These are phyloP conservation scores for Tetracladium marchalianum DNA, from an alignment of 495 filamentous ascomycete genomes.

Conservation along the genomic window DNA sequence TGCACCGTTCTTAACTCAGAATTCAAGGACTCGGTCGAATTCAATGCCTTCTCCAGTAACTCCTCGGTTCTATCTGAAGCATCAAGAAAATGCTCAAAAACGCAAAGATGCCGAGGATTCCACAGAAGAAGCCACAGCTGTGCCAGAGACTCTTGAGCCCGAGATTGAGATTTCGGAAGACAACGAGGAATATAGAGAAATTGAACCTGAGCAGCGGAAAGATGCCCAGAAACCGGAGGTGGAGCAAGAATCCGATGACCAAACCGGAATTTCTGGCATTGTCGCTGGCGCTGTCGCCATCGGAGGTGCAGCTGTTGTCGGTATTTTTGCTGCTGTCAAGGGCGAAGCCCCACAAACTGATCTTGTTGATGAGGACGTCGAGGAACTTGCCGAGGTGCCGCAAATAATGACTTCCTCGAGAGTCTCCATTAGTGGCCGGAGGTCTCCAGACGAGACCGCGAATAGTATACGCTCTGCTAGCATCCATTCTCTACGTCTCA, in stretches of 20 bases:
- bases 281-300: constrained; percentile 12
- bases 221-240: not conserved
- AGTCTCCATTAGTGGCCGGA: constrained; percentile 37
- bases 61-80: constrained; percentile 7
- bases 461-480: constrained; percentile 32
- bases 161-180: not conserved
- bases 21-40: constrained; percentile 38
- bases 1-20: constrained; percentile 21
- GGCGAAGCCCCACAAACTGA: constrained; percentile 18
- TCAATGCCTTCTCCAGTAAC: constrained; percentile 38
- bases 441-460: constrained; percentile 12
- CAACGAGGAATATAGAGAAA: not conserved
- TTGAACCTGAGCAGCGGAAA: not conserved
- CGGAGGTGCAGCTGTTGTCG: constrained; percentile 8
- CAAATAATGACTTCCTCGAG: constrained; percentile 44
- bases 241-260: not conserved
- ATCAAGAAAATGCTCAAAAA: constrained; percentile 5
- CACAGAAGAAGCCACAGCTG: not conserved
- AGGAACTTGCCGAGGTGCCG: constrained; percentile 39
- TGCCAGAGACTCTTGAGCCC: not conserved
- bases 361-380: constrained; percentile 25
- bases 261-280: constrained; percentile 11
- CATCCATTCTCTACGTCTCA: constrained; percentile 40
- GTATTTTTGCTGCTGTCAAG: constrained; percentile 7
- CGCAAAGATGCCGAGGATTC: not conserved